A percentile compares a stretch with the other conserved stretches of the same genome.
Evolutionary conservation across 202 grass and related monocot species (phyloP).

Genomic region (Brachypodium distachyon): DNA sequence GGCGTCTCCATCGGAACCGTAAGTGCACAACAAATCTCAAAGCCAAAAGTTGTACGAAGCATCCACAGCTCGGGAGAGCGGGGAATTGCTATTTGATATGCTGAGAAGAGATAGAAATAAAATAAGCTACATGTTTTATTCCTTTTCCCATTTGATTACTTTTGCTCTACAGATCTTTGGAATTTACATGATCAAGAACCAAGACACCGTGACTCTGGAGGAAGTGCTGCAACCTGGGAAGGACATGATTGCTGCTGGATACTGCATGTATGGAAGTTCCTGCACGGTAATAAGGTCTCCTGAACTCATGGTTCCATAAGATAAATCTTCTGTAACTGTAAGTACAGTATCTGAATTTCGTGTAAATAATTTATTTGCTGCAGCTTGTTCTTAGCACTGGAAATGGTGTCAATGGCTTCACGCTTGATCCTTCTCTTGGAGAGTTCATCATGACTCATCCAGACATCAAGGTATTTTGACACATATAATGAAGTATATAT

Average conservation of each 20-base stretch:
- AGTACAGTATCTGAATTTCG: not conserved
- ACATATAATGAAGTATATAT: not conserved
- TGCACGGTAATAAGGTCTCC: conserved; percentile 57
- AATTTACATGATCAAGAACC: conserved; percentile 76
- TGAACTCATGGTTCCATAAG: not conserved
- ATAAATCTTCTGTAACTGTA: not conserved
- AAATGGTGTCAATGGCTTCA: conserved; percentile 83
- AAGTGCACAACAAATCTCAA: not conserved
- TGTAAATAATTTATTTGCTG: not conserved
- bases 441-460: conserved; percentile 98
- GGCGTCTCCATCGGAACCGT: conserved; percentile 99
- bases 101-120: not conserved
- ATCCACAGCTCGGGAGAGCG: not conserved
- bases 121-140: not conserved
- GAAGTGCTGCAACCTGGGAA: conserved; percentile 88
- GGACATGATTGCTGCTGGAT: conserved; percentile 86
- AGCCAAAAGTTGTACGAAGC: not conserved
- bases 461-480: conserved; percentile 58
- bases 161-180: conserved; percentile 69
- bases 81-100: not conserved
- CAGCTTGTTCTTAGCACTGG: conserved; percentile 93
- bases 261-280: conserved; percentile 99
- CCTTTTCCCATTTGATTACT: too few relatives aligned
- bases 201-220: conserved; percentile 45
- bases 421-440: conserved; percentile 91